Evolutionary conservation across 768 basidiomycete species (phyloP), one percentile per base, ranked within the genome.

Genomic region (Strobilomyces echinocephalus): DNA sequence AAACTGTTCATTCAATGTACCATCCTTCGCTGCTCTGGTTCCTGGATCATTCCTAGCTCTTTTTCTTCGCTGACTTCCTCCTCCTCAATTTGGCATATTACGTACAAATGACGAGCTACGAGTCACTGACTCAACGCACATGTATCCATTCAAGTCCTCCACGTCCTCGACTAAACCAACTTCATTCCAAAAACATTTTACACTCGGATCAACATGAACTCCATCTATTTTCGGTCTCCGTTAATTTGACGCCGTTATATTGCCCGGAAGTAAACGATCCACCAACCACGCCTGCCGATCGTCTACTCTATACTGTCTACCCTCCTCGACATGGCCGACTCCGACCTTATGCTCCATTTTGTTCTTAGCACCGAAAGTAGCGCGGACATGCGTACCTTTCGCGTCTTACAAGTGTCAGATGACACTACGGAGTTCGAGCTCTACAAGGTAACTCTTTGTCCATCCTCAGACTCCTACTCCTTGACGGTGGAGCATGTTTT

Each of bases 371-470:
- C 61, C 28, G 64, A 67, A 20, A 42, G 57, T 8, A 63, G 63
- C 31, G 46, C 61, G 9, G 77, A 80, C 62, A 63, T 71, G 55
- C 78, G 80, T 34, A 74, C 78, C 4, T 75, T 79, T 60, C 70
- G 70, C 6, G 70, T 77, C 31, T 62, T 69, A 50, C 70, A 73
- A 50, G 60, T 71, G 18, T 53, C 66, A 11, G 66, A 66, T n/a
- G 66, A 57, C 20, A 58, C 64, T 3, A 44, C 61, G 1, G 61
- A 69, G 26, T 50, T 73, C 36, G 74, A 77, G 49, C 52, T 79
- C 21, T 81, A 81, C 68, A 76, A 72, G 67, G 80, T 71, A 53
- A 34, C 59, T 36, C 8, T 28, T 36, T 40, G 4, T 8, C 21
- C 33, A n/a, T 7, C 39, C 12, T n/a, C 9, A 1, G 24, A 4